Evolutionary conservation across 108 stramenopile species (phyloP).

Genomic region (Aurantiochytrium sp.): DNA sequence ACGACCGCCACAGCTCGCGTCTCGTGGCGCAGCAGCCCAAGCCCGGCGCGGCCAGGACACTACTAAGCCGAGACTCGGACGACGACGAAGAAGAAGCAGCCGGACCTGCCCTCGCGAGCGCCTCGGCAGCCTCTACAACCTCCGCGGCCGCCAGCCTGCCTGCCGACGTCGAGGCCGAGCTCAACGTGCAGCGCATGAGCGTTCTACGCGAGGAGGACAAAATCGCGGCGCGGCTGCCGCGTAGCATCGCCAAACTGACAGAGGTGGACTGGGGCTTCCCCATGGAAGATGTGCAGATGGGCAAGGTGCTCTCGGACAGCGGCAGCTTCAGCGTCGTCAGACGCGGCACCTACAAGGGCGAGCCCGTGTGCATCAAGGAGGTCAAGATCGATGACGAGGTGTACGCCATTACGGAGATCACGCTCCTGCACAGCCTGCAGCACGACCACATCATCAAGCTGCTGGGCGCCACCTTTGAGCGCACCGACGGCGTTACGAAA

Average conservation of each 20-base stretch:
- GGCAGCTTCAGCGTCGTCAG: not conserved
- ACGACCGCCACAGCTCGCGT: not conserved
- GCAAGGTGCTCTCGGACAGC: not conserved
- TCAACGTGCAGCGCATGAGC: not conserved
- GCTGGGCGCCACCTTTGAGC: not conserved
- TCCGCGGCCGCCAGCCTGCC: no score
- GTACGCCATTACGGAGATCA: constrained; percentile 18
- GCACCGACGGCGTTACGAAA: not conserved
- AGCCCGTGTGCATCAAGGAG: not conserved
- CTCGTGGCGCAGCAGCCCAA: no score
- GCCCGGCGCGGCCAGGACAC: not conserved
- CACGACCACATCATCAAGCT: not conserved
- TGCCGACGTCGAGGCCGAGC: not conserved
- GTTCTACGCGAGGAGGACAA: not conserved
- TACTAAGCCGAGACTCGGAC: not conserved
- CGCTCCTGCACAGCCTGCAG: not conserved
- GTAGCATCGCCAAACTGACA: not conserved
- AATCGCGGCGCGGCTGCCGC: not conserved
- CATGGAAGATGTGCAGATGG: not conserved
- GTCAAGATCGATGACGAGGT: constrained; percentile 6
- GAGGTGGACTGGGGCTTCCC: not conserved
- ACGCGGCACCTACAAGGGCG: not conserved
- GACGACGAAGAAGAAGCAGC: not conserved
- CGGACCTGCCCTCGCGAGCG: no score
- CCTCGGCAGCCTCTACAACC: no score